These are phyloP conservation scores for Begonia peltatifolia DNA, from an alignment of 306 rosid genomes.

Conservation along the genomic window DNA sequence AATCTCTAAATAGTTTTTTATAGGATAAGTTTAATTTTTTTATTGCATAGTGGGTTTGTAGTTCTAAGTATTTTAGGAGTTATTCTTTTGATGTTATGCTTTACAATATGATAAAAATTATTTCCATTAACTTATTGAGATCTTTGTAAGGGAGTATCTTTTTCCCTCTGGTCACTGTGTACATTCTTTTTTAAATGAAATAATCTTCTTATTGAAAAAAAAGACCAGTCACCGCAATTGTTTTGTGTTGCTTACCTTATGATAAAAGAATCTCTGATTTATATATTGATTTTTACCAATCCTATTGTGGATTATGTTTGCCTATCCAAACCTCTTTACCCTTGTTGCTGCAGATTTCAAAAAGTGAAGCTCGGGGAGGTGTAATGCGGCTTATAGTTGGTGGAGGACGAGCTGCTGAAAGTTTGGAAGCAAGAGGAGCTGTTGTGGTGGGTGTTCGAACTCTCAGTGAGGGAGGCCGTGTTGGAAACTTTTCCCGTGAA, in stretches of 20 bases:
- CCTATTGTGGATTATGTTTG: too few species aligned
- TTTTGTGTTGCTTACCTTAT: too few species aligned
- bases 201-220: not conserved
- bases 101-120: not conserved
- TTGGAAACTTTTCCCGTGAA: constrained; percentile 92
- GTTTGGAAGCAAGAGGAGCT: constrained; percentile 67
- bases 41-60: too few species aligned
- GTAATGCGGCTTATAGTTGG: constrained; percentile 98
- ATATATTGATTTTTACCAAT: too few species aligned
- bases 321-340: not conserved
- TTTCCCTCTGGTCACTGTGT: too few species aligned
- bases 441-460: constrained; percentile 99
- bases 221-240: not conserved
- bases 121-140: not conserved
- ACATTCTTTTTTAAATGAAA: not conserved
- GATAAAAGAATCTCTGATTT: too few species aligned
- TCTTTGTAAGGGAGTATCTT: not conserved
- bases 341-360: constrained; percentile 50
- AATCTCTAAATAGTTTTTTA: too few species aligned
- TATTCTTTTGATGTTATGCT: too few species aligned
- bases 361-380: constrained; percentile 78
- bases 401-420: constrained; percentile 95
- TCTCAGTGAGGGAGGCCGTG: constrained; percentile 99
- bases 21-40: too few species aligned
- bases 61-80: too few species aligned